Base-by-base conservation (phyloP, 2,329 filamentous ascomycete species). In the Fragosphaeria purpurea region DNA sequence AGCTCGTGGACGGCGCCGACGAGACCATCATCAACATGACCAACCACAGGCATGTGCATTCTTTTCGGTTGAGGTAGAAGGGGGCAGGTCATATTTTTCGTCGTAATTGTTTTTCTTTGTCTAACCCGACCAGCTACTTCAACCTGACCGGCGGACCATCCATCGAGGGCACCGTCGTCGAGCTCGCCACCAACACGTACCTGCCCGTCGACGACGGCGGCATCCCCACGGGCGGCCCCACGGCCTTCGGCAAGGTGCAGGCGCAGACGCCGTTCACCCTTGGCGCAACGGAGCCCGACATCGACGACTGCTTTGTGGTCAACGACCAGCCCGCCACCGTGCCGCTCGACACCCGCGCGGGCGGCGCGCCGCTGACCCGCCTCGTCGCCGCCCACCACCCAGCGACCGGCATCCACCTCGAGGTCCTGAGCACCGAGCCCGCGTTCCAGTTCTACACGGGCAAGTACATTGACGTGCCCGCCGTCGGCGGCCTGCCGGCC, bases 371-470 rank as follows among this genome's bases (percentile, higher is more conserved):
- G 1, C 72, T 95, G 40, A 75, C 73, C 51, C 80, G 77, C 53
- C 79, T 91, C 44, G 79, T 87, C 44, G 72, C 78, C 31, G 86
- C 93, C 52, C 78, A 77, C 65, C 88, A 96, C 65, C 80, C 88
- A 6, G 73, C 72, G 46, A 85, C 82, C 33, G 80, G 81, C 55
- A 75, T 96, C 57, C 85, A 94, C 64, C 80, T 97, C 46, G 87
- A 96, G 67, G 85, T 95, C 6, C 73, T 82, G 61, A 93, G 87
- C 71, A 97, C 91, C 0, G 91, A 97, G 72, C 93, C 93, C 0
- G 87, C 88, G 0, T 97, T 96, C 74, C 91, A 97, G 67, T 95
- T 96, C 70, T 97, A 97, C 70, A 94, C 89, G 0, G 93, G 91
- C 57, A 84, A 86, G 62, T 84, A 82, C 62, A 89, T 94, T 57